Conservation (phyloP, 192 early-diverging fungal species). For the Phycomyces nitens region DNA sequence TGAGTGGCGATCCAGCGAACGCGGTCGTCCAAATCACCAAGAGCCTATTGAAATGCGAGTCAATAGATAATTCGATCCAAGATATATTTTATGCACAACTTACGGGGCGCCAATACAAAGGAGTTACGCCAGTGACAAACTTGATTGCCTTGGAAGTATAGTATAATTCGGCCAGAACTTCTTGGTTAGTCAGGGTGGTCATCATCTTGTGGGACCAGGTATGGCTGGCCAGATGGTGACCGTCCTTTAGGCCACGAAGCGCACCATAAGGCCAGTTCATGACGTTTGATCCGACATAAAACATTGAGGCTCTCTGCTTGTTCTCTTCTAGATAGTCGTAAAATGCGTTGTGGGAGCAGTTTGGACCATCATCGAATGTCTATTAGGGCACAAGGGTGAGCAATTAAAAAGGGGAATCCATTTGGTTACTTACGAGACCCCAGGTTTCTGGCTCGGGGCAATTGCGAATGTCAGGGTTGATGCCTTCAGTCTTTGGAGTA, state of each 20-base stretch:
- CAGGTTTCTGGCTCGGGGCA: slow-evolving; percentile 43
- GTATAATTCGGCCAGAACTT: slow-evolving; percentile 56
- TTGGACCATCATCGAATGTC: slow-evolving; percentile 69
- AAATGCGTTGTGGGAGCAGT: slow-evolving; percentile 40
- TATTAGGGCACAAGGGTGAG: background rate
- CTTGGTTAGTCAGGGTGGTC: slow-evolving; percentile 45
- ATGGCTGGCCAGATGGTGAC: slow-evolving; percentile 63
- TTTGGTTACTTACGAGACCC: slow-evolving; percentile 26
- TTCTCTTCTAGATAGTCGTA: slow-evolving; percentile 42
- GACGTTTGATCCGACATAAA: slow-evolving; percentile 60
- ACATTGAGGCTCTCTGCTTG: slow-evolving; percentile 58
- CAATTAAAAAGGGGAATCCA: background rate
- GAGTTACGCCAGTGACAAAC: slow-evolving; percentile 38
- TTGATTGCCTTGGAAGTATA: slow-evolving; percentile 48
- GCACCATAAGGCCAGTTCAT: slow-evolving; percentile 43
- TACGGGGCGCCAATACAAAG: slow-evolving; percentile 37
- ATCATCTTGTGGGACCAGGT: slow-evolving; percentile 59
- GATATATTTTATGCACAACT: background rate
- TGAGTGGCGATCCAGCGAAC: slow-evolving; percentile 52
- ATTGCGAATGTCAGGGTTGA: slow-evolving; percentile 38
- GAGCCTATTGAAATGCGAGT: slow-evolving; percentile 25
- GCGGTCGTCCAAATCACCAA: slow-evolving; percentile 61
- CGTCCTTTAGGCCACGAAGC: slow-evolving; percentile 44
- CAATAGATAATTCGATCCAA: background rate
- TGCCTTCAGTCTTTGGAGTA: slow-evolving; percentile 20